Evolutionary conservation across 257 asterid genomes (phyloP).

Genomic region (Capsicum rhomboideum): DNA sequence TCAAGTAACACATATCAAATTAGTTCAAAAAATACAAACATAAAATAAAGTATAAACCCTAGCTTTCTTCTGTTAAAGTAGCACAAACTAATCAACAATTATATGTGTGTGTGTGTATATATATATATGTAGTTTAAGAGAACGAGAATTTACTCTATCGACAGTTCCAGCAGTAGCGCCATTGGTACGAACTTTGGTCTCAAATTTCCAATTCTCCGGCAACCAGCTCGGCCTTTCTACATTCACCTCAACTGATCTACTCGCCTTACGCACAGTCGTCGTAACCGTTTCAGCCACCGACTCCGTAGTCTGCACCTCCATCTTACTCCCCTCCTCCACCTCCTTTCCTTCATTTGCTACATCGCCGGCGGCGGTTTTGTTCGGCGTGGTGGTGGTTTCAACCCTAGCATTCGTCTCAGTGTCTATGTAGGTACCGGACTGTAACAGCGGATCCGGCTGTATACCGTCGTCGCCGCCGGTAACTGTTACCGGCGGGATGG

Average conservation of each 20-base stretch:
- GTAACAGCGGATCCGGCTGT: slow-evolving; percentile 12
- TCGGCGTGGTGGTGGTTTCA: background rate
- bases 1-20: too few species aligned
- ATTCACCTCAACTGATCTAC: slow-evolving; percentile 1
- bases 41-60: background rate
- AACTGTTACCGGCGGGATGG: background rate
- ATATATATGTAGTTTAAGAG: background rate
- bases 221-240: slow-evolving; percentile 20
- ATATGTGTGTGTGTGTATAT: too few species aligned
- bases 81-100: too few species aligned
- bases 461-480: background rate
- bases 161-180: too few species aligned
- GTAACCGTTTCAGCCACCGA: slow-evolving; percentile 2
- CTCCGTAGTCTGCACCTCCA: background rate
- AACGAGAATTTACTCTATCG: too few species aligned
- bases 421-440: slow-evolving; percentile 19
- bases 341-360: background rate
- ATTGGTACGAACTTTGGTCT: too few species aligned
- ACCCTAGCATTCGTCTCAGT: too few species aligned
- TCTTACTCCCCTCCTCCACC: background rate
- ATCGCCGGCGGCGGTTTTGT: background rate
- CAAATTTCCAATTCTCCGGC: too few species aligned
- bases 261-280: background rate
- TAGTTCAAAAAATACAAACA: background rate
- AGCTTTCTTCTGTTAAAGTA: background rate